Base-by-base conservation (phyloP, 305 asterid species). In the Fraxinus angustifolia region DNA sequence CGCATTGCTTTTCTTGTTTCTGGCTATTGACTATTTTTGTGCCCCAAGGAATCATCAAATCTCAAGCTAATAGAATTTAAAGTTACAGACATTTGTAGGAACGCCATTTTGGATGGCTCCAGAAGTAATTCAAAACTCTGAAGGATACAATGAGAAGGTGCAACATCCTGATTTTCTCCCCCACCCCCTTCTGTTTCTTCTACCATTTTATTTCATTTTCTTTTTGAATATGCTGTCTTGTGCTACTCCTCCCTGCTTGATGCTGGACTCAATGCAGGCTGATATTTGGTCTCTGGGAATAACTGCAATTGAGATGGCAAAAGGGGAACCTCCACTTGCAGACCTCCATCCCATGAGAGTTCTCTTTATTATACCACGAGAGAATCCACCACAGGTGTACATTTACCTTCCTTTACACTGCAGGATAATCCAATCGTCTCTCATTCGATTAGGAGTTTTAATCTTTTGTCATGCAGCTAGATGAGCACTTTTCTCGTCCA, bases 21-120 rank as follows among this genome's bases (percentile, higher is more conserved):
- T 76, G 82, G 80, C 82, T 78, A 48, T 83, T 73, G 2, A 10
- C 33, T 45, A 74, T 60, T 78, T 67, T 79, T 78, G 76, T 82
- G 83, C 75, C 85, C 76, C 80, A 80, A 85, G 82, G 85, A 82
- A 79, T 79, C 81, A 76, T 86, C 78, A 80, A 79, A 81, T 67
- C 70, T 86, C 88, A 74, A 62, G 80, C 94, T 91, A 84, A 95
- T 90, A 87, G 88, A 83, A 82, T 87, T 86, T 79, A 90, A 74
- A 78, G 82, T 90, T 83, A 76, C 92, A 95, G 98, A 95, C 98
- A 83, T 95, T 95, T 90, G 98, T 95, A 87, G 98, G 98, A 83
- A 95, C 98, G 78, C 98, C 98, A 76, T 95, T 95, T 84, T 95
- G 98, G 98, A 95, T 95, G 98, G 98, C 98, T 80, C 98, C 98